Evolutionary conservation across 202 grass and related monocot genomes (phyloP), one percentile per base, ranked within the genome.

Genomic region (Saccharum hybrid): DNA sequence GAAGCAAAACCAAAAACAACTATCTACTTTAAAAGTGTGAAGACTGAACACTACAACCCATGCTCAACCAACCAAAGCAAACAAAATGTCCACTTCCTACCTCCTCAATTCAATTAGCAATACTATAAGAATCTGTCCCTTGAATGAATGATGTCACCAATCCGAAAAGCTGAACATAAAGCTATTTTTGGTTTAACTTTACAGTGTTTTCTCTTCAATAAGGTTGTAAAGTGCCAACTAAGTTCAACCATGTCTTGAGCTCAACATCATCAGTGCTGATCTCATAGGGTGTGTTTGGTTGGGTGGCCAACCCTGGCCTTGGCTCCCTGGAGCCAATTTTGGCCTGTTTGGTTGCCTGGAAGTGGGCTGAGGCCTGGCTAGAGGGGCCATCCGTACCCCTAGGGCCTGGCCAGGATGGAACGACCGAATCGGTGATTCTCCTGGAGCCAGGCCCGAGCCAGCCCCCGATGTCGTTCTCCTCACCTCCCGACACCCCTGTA

Each of bases 71-170:
- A 52, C 10, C 61, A 2, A 70, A 87, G 60, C 51, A 86, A 75
- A 5, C n/a, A 76, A 62, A 60, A 45, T 51, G 15, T 67, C 39
- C 15, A 12, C 28, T 30, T 48, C 64, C 70, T 38, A 75, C 34
- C 33, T 68, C 69, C 33, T n/a, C 63, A 51, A 39, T 66, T 72
- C 15, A 16, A 22, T 48, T 74, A 8, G 42, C 23, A 18, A 34
- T 78, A 62, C 22, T 65, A 79, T 54, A 79, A 19, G 56, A 86
- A 66, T 19, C 1, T 81, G 61, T 34, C 37, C 16, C 21, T 51
- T 30, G 15, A 71, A 70, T 63, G 41, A 71, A 71, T 23, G 54
- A 71, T 63, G 65, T 21, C 31, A 4, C 18, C 12, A 12, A 15
- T 26, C 42, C 18, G 42, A 37, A 57, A 70, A 56, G 66, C 16